phyloP scores from a whole-genome alignment of 768 basidiomycete species.

The Termitomyces titanicus region DNA sequence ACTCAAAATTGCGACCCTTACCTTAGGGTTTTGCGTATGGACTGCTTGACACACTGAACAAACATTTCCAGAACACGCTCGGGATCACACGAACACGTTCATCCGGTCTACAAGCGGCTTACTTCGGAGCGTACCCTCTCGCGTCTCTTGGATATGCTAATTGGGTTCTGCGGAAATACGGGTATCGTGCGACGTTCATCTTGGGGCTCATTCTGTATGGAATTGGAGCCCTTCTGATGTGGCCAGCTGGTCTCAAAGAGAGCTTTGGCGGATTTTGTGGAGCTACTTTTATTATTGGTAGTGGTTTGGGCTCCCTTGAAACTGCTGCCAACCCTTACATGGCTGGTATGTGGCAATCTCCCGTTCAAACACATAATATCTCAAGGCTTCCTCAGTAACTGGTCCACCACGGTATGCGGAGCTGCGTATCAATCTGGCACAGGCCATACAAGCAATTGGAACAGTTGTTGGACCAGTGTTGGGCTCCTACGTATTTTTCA shows the following conservation, averaged over 20 bases:
- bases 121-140: constrained; percentile 32
- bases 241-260: constrained; percentile 29
- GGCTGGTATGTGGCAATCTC: constrained; percentile 20
- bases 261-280: constrained; percentile 34
- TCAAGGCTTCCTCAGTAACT: constrained; percentile 16
- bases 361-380: neutral
- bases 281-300: constrained; percentile 32
- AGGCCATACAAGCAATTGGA: constrained; percentile 29
- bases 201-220: constrained; percentile 28
- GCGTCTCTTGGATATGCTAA: constrained; percentile 31
- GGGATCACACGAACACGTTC: constrained; percentile 30
- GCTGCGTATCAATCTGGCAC: constrained; percentile 30
- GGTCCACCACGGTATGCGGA: constrained; percentile 32
- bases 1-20: neutral
- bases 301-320: constrained; percentile 29
- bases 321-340: constrained; percentile 33
- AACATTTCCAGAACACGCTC: constrained; percentile 30
- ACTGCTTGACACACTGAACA: constrained; percentile 30
- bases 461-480: constrained; percentile 31
- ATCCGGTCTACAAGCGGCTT: constrained; percentile 31
- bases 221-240: constrained; percentile 31
- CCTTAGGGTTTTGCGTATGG: constrained; percentile 30
- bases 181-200: constrained; percentile 31
- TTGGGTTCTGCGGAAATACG: constrained; percentile 29
- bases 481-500: constrained; percentile 32